Percentiles rank a stretch among this genome's conserved stretches.
These are phyloP conservation scores for Scenedesmus sp. DNA, from an alignment of 163 green algal species.

Conservation along the genomic window DNA sequence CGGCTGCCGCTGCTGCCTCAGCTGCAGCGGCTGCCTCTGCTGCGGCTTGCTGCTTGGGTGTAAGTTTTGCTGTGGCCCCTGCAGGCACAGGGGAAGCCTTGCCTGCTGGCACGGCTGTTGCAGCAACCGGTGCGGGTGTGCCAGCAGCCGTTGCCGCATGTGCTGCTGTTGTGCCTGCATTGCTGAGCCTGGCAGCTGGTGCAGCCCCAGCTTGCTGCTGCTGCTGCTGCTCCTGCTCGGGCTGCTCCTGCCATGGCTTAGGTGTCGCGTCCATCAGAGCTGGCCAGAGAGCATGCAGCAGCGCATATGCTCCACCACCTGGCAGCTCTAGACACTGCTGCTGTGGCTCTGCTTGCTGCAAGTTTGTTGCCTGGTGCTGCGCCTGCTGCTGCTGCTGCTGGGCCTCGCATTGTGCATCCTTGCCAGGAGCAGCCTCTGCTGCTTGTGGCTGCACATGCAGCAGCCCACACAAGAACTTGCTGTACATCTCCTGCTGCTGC, in stretches of 20 bases:
- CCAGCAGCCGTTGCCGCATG: not conserved
- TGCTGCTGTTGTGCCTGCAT: not conserved
- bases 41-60: slow-evolving; percentile 40
- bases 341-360: slow-evolving; percentile 22
- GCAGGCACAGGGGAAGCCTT: not conserved
- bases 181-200: not conserved
- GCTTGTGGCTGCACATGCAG: slow-evolving; percentile 52
- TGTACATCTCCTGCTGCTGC: slow-evolving; percentile 53
- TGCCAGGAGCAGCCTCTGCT: not conserved
- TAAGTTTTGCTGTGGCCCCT: not conserved
- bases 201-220: not conserved
- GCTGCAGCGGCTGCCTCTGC: slow-evolving; percentile 43
- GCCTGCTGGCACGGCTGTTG: not conserved
- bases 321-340: slow-evolving; percentile 21
- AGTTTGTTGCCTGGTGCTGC: not conserved
- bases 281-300: not conserved
- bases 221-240: slow-evolving; percentile 2
- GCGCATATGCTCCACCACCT: not conserved
- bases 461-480: slow-evolving; percentile 50
- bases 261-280: slow-evolving; percentile 13
- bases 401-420: not conserved
- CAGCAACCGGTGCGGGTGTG: not conserved
- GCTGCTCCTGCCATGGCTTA: slow-evolving; percentile 19
- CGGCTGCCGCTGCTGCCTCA: slow-evolving; percentile 39
- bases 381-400: slow-evolving; percentile 19